phyloP scores from a whole-genome alignment of 2,329 filamentous ascomycete genomes.

The Xylaria digitata region DNA sequence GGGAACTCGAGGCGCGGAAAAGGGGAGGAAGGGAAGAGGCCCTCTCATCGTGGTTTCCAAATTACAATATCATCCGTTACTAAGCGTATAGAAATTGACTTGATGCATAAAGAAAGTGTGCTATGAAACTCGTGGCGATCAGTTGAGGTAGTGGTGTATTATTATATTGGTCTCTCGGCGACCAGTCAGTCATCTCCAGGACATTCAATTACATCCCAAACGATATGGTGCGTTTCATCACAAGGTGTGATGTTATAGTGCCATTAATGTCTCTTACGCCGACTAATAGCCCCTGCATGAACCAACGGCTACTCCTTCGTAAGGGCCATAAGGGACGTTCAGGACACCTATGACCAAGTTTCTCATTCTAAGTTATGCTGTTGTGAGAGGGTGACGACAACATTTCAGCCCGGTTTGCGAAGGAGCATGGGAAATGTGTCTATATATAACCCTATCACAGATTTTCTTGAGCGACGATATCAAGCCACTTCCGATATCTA shows the following conservation, averaged over 20 bases:
- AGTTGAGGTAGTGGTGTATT: not conserved
- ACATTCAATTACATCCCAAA: not conserved
- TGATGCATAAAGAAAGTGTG: not conserved
- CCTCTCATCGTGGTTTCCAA: not conserved
- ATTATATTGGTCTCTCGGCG: slow-evolving; percentile 16
- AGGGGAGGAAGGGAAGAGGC: not conserved
- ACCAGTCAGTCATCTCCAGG: not conserved
- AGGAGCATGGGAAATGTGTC: not conserved
- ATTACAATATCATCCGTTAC: not conserved
- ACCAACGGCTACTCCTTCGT: not conserved
- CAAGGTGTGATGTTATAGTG: not conserved
- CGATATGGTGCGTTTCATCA: slow-evolving; percentile 1
- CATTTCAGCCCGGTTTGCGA: not conserved
- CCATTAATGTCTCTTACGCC: not conserved
- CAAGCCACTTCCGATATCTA: not conserved
- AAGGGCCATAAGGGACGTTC: not conserved
- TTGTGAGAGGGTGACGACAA: not conserved
- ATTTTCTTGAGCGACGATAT: slow-evolving; percentile 1
- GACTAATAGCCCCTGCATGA: slow-evolving; percentile 15
- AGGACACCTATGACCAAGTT: not conserved
- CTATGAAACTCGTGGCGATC: not conserved
- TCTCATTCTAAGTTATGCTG: slow-evolving; percentile 1
- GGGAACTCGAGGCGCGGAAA: not conserved
- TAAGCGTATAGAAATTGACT: not conserved
- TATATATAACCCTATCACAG: slow-evolving; percentile 20